These are phyloP conservation scores for Cerrena zonata DNA, from an alignment of 1,284 basidiomycete genomes.

Conservation along the genomic window DNA sequence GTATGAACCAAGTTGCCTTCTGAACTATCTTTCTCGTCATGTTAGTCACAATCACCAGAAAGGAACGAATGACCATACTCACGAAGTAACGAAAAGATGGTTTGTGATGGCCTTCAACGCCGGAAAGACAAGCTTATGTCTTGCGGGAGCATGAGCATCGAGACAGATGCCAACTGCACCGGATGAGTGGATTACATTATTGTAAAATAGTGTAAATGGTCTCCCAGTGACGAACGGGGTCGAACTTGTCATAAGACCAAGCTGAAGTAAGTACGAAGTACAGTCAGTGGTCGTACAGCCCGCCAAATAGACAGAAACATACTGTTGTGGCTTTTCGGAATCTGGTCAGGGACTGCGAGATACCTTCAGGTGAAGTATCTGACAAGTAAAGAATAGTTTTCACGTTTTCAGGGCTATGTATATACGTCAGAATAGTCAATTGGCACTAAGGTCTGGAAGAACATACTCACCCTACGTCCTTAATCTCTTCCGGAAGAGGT, in stretches of 20 bases:
- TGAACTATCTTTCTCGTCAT: conserved; percentile 36
- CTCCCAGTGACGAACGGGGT: conserved; percentile 84
- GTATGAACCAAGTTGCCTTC: conserved; percentile 77
- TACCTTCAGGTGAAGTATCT: conserved; percentile 58
- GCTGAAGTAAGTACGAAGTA: conserved; percentile 36
- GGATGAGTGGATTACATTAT: conserved; percentile 48
- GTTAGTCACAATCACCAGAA: not conserved
- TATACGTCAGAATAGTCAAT: no score
- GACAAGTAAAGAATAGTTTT: conserved; percentile 56
- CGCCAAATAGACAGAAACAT: conserved; percentile 8
- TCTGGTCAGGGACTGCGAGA: conserved; percentile 43
- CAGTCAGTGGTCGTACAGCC: conserved; percentile 2
- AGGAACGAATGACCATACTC: not conserved
- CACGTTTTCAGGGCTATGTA: conserved; percentile 26
- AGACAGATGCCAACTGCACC: conserved; percentile 67
- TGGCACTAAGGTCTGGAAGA: no score
- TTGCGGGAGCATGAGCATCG: conserved; percentile 19
- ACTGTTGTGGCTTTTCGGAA: conserved; percentile 54
- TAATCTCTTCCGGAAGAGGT: no score
- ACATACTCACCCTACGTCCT: no score
- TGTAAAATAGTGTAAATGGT: conserved; percentile 70
- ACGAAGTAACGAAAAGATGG: conserved; percentile 55
- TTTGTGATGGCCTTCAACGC: conserved; percentile 50
- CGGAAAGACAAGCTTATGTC: conserved; percentile 40
- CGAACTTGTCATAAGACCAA: conserved; percentile 70